A percentile compares a stretch with the other conserved stretches of the same genome.
These are phyloP conservation scores for Periconia sp. DNA, from an alignment of 2,329 filamentous ascomycete genomes.

Conservation along the genomic window DNA sequence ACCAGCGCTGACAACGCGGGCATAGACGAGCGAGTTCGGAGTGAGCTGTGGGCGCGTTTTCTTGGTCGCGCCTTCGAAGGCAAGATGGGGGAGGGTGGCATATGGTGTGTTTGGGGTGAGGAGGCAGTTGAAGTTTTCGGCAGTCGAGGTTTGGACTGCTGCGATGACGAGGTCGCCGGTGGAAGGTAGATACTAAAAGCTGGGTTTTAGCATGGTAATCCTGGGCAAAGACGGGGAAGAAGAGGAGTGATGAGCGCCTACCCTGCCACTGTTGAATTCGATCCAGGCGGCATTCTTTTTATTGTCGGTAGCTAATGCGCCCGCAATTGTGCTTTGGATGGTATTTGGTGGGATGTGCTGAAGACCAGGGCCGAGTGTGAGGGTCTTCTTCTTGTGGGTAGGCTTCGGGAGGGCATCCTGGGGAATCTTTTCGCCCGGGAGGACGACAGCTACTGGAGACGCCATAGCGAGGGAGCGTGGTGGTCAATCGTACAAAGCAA, in stretches of 20 bases:
- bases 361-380: slow-evolving; percentile 84
- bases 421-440: slow-evolving; percentile 82
- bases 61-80: slow-evolving; percentile 92
- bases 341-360: slow-evolving; percentile 79
- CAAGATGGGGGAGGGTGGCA: slow-evolving; percentile 80
- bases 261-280: slow-evolving; percentile 72
- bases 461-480: slow-evolving; percentile 54
- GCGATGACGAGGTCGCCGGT: slow-evolving; percentile 89
- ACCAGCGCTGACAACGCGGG: slow-evolving; percentile 73
- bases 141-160: slow-evolving; percentile 75
- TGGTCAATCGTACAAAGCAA: slow-evolving; percentile 17
- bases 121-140: slow-evolving; percentile 80
- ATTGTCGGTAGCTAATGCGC: slow-evolving; percentile 69
- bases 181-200: slow-evolving; percentile 74
- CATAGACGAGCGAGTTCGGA: slow-evolving; percentile 83
- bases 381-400: slow-evolving; percentile 65
- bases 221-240: not conserved
- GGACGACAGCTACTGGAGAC: slow-evolving; percentile 65
- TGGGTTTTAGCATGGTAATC: not conserved
- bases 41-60: slow-evolving; percentile 85
- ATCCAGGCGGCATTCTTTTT: slow-evolving; percentile 81
- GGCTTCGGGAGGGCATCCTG: slow-evolving; percentile 69
- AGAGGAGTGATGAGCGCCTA: slow-evolving; percentile 47
- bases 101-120: slow-evolving; percentile 68
- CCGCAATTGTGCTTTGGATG: slow-evolving; percentile 71